These are phyloP conservation scores for Clitopilus passeckerianus DNA, from an alignment of 768 basidiomycete genomes.

Conservation along the genomic window DNA sequence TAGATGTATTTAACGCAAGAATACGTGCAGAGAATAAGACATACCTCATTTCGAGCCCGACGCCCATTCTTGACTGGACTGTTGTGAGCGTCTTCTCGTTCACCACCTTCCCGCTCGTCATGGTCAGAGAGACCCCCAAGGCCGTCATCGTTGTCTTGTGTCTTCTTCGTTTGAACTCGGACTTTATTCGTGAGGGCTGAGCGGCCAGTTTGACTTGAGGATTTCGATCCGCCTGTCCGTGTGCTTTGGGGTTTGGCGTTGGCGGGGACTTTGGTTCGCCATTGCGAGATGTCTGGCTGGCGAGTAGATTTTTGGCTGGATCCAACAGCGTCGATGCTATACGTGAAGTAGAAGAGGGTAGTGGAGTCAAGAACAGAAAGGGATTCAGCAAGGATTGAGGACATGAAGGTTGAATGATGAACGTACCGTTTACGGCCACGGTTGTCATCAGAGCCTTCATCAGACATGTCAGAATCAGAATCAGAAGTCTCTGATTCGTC, in stretches of 20 bases:
- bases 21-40: no score
- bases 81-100: neutral
- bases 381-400: neutral
- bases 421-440: neutral
- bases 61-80: neutral
- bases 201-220: no score
- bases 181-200: neutral
- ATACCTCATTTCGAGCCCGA: neutral
- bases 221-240: no score
- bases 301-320: neutral
- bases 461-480: no score
- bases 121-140: neutral
- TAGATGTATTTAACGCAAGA: no score
- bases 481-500: no score
- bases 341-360: neutral
- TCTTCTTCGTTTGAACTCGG: neutral
- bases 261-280: neutral
- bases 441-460: no score
- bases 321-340: neutral
- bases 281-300: neutral
- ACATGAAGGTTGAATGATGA: neutral
- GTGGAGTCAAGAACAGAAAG: neutral
- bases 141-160: neutral
- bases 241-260: neutral
- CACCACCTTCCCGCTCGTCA: neutral